These are phyloP conservation scores for Cochlearia excelsa DNA, from an alignment of 345 rosid species.

Conservation along the genomic window DNA sequence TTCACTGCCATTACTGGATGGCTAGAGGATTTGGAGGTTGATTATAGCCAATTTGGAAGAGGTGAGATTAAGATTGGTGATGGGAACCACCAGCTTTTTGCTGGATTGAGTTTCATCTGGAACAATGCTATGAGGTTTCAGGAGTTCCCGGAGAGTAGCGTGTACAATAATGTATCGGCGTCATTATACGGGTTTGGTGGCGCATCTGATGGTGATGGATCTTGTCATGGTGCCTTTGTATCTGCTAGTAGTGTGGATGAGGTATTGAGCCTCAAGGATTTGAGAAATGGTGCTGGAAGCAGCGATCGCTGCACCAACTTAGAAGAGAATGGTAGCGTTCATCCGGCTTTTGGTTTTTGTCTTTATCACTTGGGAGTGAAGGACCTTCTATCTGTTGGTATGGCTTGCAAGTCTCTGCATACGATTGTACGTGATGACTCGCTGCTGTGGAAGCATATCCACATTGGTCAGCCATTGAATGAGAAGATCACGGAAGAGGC, in stretches of 20 bases:
- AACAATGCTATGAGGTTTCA: constrained; percentile 72
- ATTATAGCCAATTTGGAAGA: constrained; percentile 45
- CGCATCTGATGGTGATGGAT: background rate
- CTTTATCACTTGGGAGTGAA: constrained; percentile 60
- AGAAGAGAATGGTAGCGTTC: constrained; percentile 47
- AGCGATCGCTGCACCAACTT: constrained; percentile 27
- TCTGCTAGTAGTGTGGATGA: constrained; percentile 38
- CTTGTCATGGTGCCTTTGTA: constrained; percentile 27
- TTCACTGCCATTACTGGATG: constrained; percentile 79
- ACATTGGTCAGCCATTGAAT: constrained; percentile 70
- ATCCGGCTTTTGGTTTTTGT: constrained; percentile 53
- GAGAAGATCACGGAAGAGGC: constrained; percentile 86
- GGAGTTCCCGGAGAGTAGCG: constrained; percentile 43
- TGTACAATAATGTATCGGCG: constrained; percentile 10
- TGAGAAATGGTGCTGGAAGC: constrained; percentile 22
- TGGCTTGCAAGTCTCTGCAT: constrained; percentile 62
- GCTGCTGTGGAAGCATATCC: constrained; percentile 69
- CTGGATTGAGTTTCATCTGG: constrained; percentile 74
- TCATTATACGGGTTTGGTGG: too few relatives aligned
- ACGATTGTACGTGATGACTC: constrained; percentile 56
- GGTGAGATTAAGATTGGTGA: constrained; percentile 38
- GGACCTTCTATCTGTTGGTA: constrained; percentile 71
- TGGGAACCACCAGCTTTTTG: constrained; percentile 62
- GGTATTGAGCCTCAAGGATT: background rate
- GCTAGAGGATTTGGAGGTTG: constrained; percentile 50